Evolutionary conservation across 169 alveolate species (phyloP).

Genomic region (Babesia bigemina): DNA sequence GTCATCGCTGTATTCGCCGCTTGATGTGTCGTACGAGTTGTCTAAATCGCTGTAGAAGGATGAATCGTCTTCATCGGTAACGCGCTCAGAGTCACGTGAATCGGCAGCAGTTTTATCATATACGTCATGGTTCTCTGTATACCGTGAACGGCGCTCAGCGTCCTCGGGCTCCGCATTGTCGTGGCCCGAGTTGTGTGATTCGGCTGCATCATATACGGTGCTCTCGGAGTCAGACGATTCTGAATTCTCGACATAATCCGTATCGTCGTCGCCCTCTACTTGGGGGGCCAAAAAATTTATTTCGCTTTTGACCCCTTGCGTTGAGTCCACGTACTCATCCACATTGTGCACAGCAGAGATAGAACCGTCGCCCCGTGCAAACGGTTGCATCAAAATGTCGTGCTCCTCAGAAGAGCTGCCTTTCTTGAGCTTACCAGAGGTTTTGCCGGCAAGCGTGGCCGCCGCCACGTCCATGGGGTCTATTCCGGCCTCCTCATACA

Average conservation of each 20-base stretch:
- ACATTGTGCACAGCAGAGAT: not conserved
- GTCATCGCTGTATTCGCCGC: constrained; percentile 17
- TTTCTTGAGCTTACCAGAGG: not conserved
- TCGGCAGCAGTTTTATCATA: constrained; percentile 40
- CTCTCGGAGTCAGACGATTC: constrained; percentile 14
- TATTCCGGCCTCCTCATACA: constrained; percentile 18
- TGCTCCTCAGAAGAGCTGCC: not conserved
- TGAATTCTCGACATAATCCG: constrained; percentile 36
- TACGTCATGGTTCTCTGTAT: constrained; percentile 8
- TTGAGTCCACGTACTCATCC: constrained; percentile 24
- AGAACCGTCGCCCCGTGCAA: not conserved
- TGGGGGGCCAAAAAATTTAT: constrained; percentile 4
- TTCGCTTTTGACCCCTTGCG: constrained; percentile 5
- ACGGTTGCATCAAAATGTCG: not conserved
- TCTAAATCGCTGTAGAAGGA: constrained; percentile 8
- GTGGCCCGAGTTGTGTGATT: not conserved
- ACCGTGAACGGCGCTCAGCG: constrained; percentile 33
- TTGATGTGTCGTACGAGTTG: constrained; percentile 17
- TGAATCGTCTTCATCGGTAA: not conserved
- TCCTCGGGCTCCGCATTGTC: not conserved
- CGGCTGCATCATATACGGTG: no score
- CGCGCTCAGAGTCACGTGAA: constrained; percentile 15
- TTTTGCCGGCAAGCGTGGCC: constrained; percentile 5
- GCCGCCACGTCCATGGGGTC: not conserved
- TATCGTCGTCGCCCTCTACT: constrained; percentile 37